phyloP scores from a whole-genome alignment of 106 monocot genomes.

The Ottelia alismoides region DNA sequence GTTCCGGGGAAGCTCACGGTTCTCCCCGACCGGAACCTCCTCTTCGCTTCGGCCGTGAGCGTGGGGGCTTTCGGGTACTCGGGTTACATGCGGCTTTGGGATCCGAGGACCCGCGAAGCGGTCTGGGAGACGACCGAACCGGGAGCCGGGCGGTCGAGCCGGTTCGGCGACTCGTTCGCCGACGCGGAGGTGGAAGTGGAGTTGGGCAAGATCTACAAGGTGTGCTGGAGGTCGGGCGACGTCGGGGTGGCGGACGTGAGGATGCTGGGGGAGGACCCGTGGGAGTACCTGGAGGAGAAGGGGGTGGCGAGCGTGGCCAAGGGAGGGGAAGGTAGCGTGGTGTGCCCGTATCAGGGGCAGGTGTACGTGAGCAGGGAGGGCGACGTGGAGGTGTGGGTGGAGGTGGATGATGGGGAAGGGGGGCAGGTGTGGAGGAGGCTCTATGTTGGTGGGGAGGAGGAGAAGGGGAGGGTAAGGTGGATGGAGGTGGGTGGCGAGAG shows the following conservation, averaged over 20 bases:
- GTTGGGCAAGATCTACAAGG: constrained; percentile 45
- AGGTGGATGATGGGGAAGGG: constrained; percentile 9
- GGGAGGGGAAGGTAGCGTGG: constrained; percentile 35
- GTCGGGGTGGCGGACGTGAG: constrained; percentile 67
- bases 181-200: constrained; percentile 54
- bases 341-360: constrained; percentile 66
- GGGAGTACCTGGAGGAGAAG: constrained; percentile 73
- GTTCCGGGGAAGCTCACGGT: constrained; percentile 38
- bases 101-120: constrained; percentile 45
- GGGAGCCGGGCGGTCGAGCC: constrained; percentile 45
- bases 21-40: constrained; percentile 25
- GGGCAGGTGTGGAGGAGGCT: constrained; percentile 30
- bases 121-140: constrained; percentile 96
- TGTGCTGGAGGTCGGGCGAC: constrained; percentile 92
- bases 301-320: constrained; percentile 17
- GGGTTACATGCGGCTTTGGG: constrained; percentile 95
- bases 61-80: constrained; percentile 86
- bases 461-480: constrained; percentile 35
- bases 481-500: constrained; percentile 89
- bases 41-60: constrained; percentile 67
- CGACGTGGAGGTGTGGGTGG: constrained; percentile 85
- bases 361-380: constrained; percentile 47
- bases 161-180: constrained; percentile 82
- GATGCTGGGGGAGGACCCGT: constrained; percentile 70
- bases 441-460: constrained; percentile 58